Percentiles rank a stretch among this genome's conserved stretches.
Conservation (phyloP, 306 rosid species). For the Ormosia semicastrata region DNA sequence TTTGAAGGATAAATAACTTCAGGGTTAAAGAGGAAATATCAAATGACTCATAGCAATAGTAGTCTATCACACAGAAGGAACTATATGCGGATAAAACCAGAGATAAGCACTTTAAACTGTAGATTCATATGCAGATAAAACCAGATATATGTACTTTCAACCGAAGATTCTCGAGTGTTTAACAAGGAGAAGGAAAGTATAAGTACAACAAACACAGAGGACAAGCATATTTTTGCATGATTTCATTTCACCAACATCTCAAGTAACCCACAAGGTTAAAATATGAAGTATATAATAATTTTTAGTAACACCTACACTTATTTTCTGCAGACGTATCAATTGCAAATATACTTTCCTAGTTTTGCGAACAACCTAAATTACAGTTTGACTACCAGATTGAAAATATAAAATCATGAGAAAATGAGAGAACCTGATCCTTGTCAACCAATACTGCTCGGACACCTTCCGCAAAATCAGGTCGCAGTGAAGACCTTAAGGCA, state of each 20-base stretch:
- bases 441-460: conserved; percentile 95
- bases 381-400: conserved; percentile 6
- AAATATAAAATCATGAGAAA: neutral
- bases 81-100: neutral
- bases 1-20: neutral
- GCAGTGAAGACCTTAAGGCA: conserved; percentile 80
- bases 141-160: neutral
- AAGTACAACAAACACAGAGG: neutral
- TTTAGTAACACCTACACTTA: neutral
- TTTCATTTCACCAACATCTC: neutral
- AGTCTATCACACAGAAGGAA: neutral
- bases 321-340: conserved; percentile 13
- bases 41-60: neutral
- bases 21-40: neutral
- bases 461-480: conserved; percentile 89
- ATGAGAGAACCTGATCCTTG: conserved; percentile 83
- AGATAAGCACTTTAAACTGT: neutral
- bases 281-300: neutral
- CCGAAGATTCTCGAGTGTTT: neutral
- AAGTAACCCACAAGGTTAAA: neutral
- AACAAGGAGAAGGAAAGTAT: neutral
- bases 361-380: neutral
- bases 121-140: conserved; percentile 6
- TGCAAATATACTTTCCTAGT: neutral
- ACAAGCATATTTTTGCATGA: neutral